A percentile compares a stretch with the other conserved stretches of the same genome.
These are phyloP conservation scores for Cucurbita moschata DNA, from an alignment of 306 rosid genomes.

Conservation along the genomic window DNA sequence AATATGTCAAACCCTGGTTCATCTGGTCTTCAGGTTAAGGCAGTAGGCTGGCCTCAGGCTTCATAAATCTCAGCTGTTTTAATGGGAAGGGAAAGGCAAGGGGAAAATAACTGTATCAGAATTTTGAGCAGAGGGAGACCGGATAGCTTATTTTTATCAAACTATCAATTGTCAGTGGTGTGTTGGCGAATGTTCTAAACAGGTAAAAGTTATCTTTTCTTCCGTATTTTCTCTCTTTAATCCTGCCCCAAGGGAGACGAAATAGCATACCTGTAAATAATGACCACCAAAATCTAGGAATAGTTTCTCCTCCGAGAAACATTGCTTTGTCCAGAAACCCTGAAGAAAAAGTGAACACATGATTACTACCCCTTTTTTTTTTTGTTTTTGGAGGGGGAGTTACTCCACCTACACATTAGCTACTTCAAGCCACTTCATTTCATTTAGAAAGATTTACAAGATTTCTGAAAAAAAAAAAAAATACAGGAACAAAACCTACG, in stretches of 20 bases:
- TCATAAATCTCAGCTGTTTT: conserved; percentile 96
- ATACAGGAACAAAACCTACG: background rate
- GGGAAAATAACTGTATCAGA: conserved; percentile 94
- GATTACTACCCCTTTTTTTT: background rate
- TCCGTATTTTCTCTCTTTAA: background rate
- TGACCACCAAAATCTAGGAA: conserved; percentile 13
- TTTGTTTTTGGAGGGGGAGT: too few species aligned
- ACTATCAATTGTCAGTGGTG: conserved; percentile 7
- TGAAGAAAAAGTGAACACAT: background rate
- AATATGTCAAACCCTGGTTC: conserved; percentile 92
- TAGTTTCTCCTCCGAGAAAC: conserved; percentile 51
- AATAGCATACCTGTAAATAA: background rate
- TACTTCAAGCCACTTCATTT: too few species aligned
- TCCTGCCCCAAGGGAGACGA: conserved; percentile 3
- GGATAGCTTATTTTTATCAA: conserved; percentile 37
- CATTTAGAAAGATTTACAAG: background rate
- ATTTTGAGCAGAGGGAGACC: conserved; percentile 47
- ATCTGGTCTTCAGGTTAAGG: conserved; percentile 93
- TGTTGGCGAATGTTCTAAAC: background rate
- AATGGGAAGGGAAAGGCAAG: conserved; percentile 87
- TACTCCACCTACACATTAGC: background rate
- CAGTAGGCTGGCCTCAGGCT: conserved; percentile 91
- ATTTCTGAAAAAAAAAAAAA: background rate
- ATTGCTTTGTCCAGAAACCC: conserved; percentile 30
- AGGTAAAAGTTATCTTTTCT: conserved; percentile 3